Percentiles rank a stretch among this genome's conserved stretches.
Evolutionary conservation across 2,329 filamentous ascomycete genomes (phyloP).

Genomic region (Ceratocystis colombiana): DNA sequence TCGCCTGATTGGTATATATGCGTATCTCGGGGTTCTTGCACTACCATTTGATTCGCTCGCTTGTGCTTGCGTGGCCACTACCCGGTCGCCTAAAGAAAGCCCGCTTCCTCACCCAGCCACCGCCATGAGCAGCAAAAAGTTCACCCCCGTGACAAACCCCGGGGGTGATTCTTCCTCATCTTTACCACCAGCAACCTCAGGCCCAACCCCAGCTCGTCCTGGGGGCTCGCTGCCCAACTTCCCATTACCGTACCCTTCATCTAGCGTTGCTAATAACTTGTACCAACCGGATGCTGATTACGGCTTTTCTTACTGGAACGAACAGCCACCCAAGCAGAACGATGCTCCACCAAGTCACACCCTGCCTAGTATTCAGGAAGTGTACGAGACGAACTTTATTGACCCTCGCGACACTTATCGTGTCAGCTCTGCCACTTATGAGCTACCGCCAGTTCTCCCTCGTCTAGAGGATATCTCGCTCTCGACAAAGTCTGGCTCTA

Average conservation of each 20-base stretch:
- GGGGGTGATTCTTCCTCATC: too few species aligned
- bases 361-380: slow-evolving; percentile 19
- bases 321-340: slow-evolving; percentile 16
- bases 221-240: slow-evolving; percentile 18
- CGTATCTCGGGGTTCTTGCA: too few species aligned
- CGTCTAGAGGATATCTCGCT: slow-evolving; percentile 9
- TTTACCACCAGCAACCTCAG: neutral
- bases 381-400: slow-evolving; percentile 18
- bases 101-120: too few species aligned
- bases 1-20: too few species aligned
- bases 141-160: too few species aligned
- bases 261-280: slow-evolving; percentile 9
- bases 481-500: neutral
- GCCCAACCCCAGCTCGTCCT: neutral
- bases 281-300: slow-evolving; percentile 4
- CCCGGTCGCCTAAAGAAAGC: too few species aligned
- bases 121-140: too few species aligned
- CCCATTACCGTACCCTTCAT: slow-evolving; percentile 12
- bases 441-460: slow-evolving; percentile 19
- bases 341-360: slow-evolving; percentile 13
- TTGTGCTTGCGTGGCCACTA: too few species aligned
- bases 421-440: slow-evolving; percentile 1
- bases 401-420: slow-evolving; percentile 21
- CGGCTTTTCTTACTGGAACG: slow-evolving; percentile 16
- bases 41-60: too few species aligned